Conservation (phyloP, 768 basidiomycete species). For the Amanita inopinata region DNA sequence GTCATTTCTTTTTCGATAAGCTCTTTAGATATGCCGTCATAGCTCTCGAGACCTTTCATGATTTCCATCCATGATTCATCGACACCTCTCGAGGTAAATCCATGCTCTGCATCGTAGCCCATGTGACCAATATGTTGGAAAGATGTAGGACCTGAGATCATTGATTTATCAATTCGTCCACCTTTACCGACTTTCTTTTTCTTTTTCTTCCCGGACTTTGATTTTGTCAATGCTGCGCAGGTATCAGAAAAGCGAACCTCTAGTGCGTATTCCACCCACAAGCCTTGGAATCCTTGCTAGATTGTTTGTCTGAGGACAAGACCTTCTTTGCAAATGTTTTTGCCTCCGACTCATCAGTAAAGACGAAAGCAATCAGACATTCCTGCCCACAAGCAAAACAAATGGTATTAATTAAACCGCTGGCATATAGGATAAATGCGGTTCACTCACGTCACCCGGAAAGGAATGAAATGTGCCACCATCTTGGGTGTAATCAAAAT, state of each 20-base stretch:
- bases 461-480: slow-evolving; percentile 90
- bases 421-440: background rate
- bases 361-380: slow-evolving; percentile 88
- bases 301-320: slow-evolving; percentile 17
- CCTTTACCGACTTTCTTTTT: slow-evolving; percentile 51
- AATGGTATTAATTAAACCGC: slow-evolving; percentile 3
- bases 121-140: slow-evolving; percentile 93
- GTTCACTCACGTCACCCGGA: slow-evolving; percentile 73
- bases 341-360: slow-evolving; percentile 80
- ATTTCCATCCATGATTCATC: slow-evolving; percentile 84
- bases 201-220: slow-evolving; percentile 44
- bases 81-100: slow-evolving; percentile 79
- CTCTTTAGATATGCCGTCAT: slow-evolving; percentile 58
- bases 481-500: slow-evolving; percentile 75
- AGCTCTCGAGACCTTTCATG: slow-evolving; percentile 50
- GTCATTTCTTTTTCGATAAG: slow-evolving; percentile 73
- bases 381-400: slow-evolving; percentile 39
- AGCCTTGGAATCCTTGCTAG: slow-evolving; percentile 50
- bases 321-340: slow-evolving; percentile 83
- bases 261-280: slow-evolving; percentile 23
- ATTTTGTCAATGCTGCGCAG: slow-evolving; percentile 34
- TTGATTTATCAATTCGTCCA: slow-evolving; percentile 85
- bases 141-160: slow-evolving; percentile 77
- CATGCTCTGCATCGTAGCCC: slow-evolving; percentile 83
- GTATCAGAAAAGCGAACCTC: slow-evolving; percentile 6